Base-by-base conservation (phyloP, 176 grass and related monocot genomes). In the Bothriochloa decipiens region DNA sequence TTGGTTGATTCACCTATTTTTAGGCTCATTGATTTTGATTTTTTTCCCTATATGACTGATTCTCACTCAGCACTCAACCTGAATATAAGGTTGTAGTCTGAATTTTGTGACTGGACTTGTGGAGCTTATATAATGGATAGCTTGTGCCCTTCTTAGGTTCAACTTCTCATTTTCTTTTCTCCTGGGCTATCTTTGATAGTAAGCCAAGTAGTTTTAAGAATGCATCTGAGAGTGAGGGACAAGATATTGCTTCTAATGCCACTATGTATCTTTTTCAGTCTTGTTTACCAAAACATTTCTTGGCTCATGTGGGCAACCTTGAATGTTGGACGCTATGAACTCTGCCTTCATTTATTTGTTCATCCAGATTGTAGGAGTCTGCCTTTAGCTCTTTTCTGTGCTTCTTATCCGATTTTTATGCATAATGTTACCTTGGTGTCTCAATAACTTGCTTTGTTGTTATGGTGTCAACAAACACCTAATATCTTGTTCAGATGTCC, bases 251-350 rank as follows among this genome's bases (percentile, higher is more conserved):
- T 55, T 65, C 81, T 55, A 49, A 41, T 84, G n/a, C 17, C 45
- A 47, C 32, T 40, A 13, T 70, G 7, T 53, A 22, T 40, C 49
- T 9, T 79, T 68, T 60, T 43, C 15, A 60, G 58, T 72, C 49
- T 55, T 40, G n/a, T 68, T 52, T 50, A 39, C 28, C 12, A n/a
- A 39, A 81, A 81, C 46, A 81, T 28, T 77, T 39, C 14, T 45
- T 71, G 23, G 64, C 17, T 79, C 13, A 71, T 72, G 66, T 70
- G 58, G 35, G 26, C 16, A 53, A 26, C 20, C 74, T 77, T 69
- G 17, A 77, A 45, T 69, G 50, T 78, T 70, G 28, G 41, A 42
- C 18, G 78, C 8, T 78, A n/a, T 23, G 35, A 77, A 85, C 36
- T 23, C 8, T 39, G 35, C 41, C 42, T 71, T 35, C 68, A 60